Conservation (phyloP, 352 stramenopile genomes). For the Halophytophthora batemanensis region DNA sequence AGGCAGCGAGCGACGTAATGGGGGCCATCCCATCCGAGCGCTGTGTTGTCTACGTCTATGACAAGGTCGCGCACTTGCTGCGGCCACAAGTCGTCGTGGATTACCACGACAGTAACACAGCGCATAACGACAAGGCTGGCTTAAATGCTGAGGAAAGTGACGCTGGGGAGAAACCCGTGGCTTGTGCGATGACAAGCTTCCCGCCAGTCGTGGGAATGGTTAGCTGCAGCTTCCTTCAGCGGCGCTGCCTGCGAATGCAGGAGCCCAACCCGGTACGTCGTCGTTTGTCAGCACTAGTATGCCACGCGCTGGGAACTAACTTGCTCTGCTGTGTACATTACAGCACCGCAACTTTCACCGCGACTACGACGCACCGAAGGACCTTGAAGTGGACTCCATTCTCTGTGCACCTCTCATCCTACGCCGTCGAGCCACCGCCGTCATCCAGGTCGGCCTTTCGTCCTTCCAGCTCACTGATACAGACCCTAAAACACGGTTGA, state of each 20-base stretch:
- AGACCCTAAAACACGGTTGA: too few species aligned
- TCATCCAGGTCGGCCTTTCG: slow-evolving; percentile 39
- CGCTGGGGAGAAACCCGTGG: not conserved
- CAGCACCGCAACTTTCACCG: slow-evolving; percentile 57
- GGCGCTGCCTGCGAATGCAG: slow-evolving; percentile 56
- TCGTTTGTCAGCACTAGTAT: not conserved
- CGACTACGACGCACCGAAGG: slow-evolving; percentile 57
- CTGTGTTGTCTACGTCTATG: slow-evolving; percentile 53
- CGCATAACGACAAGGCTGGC: not conserved
- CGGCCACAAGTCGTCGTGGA: slow-evolving; percentile 30
- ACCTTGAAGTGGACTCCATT: slow-evolving; percentile 51
- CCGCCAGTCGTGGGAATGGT: slow-evolving; percentile 55
- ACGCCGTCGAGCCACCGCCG: slow-evolving; percentile 47
- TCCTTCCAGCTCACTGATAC: too few species aligned
- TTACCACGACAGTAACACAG: slow-evolving; percentile 3
- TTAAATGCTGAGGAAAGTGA: not conserved
- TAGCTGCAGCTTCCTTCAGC: slow-evolving; percentile 54
- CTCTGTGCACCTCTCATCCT: slow-evolving; percentile 53
- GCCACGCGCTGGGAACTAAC: not conserved
- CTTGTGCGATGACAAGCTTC: slow-evolving; percentile 23
- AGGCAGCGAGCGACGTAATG: slow-evolving; percentile 34
- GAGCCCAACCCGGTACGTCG: slow-evolving; percentile 37
- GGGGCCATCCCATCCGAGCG: slow-evolving; percentile 40
- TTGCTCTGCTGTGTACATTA: not conserved
- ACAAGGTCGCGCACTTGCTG: slow-evolving; percentile 46